Evolutionary conservation across 106 monocot species (phyloP).

Genomic region (Acorus calamus): DNA sequence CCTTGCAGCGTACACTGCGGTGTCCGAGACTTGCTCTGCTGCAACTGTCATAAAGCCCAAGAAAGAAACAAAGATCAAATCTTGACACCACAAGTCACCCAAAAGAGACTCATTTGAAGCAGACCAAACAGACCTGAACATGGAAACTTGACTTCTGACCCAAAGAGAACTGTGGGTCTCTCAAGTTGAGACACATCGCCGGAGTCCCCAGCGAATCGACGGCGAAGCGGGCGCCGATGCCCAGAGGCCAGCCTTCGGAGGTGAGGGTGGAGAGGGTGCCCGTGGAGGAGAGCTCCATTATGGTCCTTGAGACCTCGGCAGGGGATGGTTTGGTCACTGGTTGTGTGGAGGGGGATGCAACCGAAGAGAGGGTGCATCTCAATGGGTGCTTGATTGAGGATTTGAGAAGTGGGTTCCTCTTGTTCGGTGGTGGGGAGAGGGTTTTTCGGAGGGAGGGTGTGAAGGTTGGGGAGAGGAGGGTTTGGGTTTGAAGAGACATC

Average conservation of each 20-base stretch:
- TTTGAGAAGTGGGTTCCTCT: too few species aligned
- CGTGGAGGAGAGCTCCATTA: constrained; percentile 69
- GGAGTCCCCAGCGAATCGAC: constrained; percentile 56
- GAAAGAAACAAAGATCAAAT: background rate
- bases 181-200: constrained; percentile 49
- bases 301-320: constrained; percentile 72
- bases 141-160: constrained; percentile 62
- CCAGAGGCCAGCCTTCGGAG: constrained; percentile 59
- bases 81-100: background rate
- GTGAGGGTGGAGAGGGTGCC: constrained; percentile 65
- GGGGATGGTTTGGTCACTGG: constrained; percentile 32
- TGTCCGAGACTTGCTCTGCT: constrained; percentile 62
- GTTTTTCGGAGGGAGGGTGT: too few species aligned
- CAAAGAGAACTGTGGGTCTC: constrained; percentile 13
- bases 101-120: background rate
- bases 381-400: background rate
- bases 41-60: constrained; percentile 30
- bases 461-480: too few species aligned
- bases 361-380: constrained; percentile 24
- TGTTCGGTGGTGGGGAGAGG: too few species aligned
- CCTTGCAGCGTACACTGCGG: constrained; percentile 86
- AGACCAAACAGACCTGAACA: constrained; percentile 40
- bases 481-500: too few species aligned
- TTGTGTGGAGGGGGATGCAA: background rate
- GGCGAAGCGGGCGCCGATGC: constrained; percentile 78